Conservation (phyloP, 2,329 filamentous ascomycete species). For the Sphaerulina musiva region DNA sequence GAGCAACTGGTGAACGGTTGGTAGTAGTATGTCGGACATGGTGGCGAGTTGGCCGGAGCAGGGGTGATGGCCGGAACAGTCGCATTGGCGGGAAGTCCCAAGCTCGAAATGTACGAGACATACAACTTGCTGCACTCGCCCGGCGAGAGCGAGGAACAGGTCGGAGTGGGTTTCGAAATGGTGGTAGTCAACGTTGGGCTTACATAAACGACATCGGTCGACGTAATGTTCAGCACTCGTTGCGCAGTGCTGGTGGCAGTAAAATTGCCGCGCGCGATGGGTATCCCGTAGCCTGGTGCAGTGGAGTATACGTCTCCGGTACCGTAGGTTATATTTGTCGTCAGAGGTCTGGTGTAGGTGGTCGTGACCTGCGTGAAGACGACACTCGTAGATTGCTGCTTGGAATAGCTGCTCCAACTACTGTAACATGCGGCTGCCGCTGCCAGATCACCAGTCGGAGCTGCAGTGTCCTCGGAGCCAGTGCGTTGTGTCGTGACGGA, state of each 20-base stretch:
- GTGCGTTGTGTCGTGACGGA: neutral
- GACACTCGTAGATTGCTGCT: neutral
- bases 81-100: slow-evolving; percentile 16
- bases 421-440: slow-evolving; percentile 4
- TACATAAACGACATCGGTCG: neutral
- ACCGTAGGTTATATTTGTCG: slow-evolving; percentile 14
- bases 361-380: slow-evolving; percentile 2
- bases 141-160: slow-evolving; percentile 7
- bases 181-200: neutral
- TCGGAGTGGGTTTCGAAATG: slow-evolving; percentile 1
- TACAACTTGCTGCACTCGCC: slow-evolving; percentile 19
- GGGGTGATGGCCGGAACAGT: slow-evolving; percentile 20
- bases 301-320: slow-evolving; percentile 21
- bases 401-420: slow-evolving; percentile 3
- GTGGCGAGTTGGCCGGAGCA: slow-evolving; percentile 18
- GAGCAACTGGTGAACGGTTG: slow-evolving; percentile 13
- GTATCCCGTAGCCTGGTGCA: slow-evolving; percentile 9
- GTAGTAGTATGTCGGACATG: slow-evolving; percentile 15
- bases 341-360: slow-evolving; percentile 4
- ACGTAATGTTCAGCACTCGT: slow-evolving; percentile 14
- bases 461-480: neutral
- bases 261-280: slow-evolving; percentile 17
- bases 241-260: slow-evolving; percentile 9
- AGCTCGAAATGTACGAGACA: slow-evolving; percentile 18
- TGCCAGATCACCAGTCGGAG: neutral